Percentiles rank a stretch among this genome's conserved stretches.
Evolutionary conservation across 225 moss, liverwort and hornwort species (phyloP).

Genomic region (Pleurozium schreberi): DNA sequence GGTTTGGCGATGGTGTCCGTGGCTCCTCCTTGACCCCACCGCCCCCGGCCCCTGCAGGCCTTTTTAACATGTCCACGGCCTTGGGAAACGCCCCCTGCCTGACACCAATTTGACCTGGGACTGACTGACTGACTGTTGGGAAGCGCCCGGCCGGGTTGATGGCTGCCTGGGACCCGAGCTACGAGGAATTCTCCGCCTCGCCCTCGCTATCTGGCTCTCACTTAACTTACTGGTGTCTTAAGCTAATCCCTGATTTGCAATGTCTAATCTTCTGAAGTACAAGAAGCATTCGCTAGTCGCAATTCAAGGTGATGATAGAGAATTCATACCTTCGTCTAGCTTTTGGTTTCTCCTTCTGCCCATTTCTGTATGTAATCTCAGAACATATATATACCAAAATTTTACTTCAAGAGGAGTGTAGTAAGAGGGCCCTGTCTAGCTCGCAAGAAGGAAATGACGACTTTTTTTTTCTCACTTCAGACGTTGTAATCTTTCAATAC

Average conservation of each 20-base stretch:
- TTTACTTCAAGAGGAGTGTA: neutral
- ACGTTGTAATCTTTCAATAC: neutral
- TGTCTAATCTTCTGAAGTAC: neutral
- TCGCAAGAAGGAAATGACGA: neutral
- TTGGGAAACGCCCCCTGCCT: neutral
- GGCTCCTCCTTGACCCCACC: slow-evolving; percentile 4
- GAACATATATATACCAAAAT: neutral
- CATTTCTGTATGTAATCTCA: neutral
- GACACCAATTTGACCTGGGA: slow-evolving; percentile 30
- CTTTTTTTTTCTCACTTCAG: neutral
- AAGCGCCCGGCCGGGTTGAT: neutral
- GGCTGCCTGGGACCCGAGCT: neutral
- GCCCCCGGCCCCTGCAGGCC: neutral
- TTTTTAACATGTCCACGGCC: slow-evolving; percentile 12
- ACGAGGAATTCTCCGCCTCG: neutral
- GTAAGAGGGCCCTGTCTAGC: neutral
- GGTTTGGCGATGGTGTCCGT: neutral
- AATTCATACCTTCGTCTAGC: neutral
- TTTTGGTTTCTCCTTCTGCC: neutral
- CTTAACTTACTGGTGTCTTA: neutral
- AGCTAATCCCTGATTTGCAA: neutral
- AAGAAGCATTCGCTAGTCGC: neutral
- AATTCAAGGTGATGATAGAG: neutral
- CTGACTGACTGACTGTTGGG: neutral
- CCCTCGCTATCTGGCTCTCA: neutral